Percentiles rank a stretch among this genome's conserved stretches.
These are phyloP conservation scores for Penicillium cosmopolitanum DNA, from an alignment of 495 filamentous ascomycete genomes.

Conservation along the genomic window DNA sequence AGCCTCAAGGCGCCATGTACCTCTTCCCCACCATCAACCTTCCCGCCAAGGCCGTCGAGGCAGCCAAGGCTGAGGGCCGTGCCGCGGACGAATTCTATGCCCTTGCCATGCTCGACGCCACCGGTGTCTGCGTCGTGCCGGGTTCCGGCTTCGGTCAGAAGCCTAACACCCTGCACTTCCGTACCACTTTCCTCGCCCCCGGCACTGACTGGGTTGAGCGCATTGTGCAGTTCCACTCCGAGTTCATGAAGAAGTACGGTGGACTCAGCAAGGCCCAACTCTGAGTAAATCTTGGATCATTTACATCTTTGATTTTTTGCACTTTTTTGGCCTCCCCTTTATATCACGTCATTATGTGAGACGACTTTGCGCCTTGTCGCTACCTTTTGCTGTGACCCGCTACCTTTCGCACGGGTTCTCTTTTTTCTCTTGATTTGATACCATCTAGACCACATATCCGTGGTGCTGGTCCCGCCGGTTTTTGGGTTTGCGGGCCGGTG, in stretches of 20 bases:
- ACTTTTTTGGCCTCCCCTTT: background rate
- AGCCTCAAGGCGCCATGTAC: slow-evolving; percentile 94
- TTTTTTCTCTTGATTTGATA: slow-evolving; percentile 18
- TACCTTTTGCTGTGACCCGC: background rate
- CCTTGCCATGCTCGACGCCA: slow-evolving; percentile 85
- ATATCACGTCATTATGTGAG: slow-evolving; percentile 12
- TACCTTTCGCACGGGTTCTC: background rate
- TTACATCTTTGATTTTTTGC: background rate
- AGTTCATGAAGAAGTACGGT: slow-evolving; percentile 85
- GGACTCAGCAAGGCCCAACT: slow-evolving; percentile 20
- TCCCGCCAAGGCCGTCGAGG: slow-evolving; percentile 70
- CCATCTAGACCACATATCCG: slow-evolving; percentile 17
- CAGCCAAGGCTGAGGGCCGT: slow-evolving; percentile 73
- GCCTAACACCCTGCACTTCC: slow-evolving; percentile 88
- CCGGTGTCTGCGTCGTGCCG: slow-evolving; percentile 93
- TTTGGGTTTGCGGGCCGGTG: slow-evolving; percentile 19
- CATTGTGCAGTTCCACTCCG: slow-evolving; percentile 85
- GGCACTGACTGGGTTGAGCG: slow-evolving; percentile 93
- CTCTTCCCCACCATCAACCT: slow-evolving; percentile 93
- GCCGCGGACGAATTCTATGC: slow-evolving; percentile 92
- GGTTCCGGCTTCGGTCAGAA: slow-evolving; percentile 94
- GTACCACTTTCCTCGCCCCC: slow-evolving; percentile 95
- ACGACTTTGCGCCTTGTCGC: slow-evolving; percentile 5
- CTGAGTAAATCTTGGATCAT: background rate
- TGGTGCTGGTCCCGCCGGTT: background rate